Percentiles rank a stretch among this genome's conserved stretches.
These are phyloP conservation scores for Colletotrichum orbiculare DNA, from an alignment of 2,329 filamentous ascomycete species.

Conservation along the genomic window DNA sequence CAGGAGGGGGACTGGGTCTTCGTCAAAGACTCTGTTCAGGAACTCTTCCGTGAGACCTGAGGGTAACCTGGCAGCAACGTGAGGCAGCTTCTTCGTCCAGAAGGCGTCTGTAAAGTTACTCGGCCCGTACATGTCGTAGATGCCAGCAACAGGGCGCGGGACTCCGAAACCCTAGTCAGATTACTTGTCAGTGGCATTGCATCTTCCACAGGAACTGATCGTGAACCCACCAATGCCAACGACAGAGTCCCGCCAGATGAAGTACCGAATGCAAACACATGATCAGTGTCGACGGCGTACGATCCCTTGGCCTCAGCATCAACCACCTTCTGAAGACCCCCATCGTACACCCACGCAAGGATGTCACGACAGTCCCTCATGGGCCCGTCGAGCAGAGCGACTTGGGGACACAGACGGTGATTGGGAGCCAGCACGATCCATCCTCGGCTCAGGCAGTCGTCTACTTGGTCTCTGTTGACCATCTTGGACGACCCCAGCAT, in stretches of 20 bases:
- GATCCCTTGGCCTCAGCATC: not conserved
- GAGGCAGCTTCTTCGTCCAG: constrained; percentile 48
- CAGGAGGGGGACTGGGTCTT: constrained; percentile 49
- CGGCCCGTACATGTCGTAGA: constrained; percentile 55
- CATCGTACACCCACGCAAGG: constrained; percentile 48
- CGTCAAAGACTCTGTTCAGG: constrained; percentile 48
- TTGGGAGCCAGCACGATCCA: constrained; percentile 53
- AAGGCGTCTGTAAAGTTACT: constrained; percentile 50
- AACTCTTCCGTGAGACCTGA: constrained; percentile 42
- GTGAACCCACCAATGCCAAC: constrained; percentile 46
- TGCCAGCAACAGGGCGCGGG: constrained; percentile 48
- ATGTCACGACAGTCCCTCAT: constrained; percentile 49
- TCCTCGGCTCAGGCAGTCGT: constrained; percentile 49
- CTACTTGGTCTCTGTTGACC: constrained; percentile 51
- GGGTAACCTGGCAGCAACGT: constrained; percentile 44
- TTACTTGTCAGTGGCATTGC: not conserved
- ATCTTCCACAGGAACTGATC: too few relatives aligned
- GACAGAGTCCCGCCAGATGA: constrained; percentile 50
- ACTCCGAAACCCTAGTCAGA: constrained; percentile 48
- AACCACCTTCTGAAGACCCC: constrained; percentile 41
- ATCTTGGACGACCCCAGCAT: constrained; percentile 53
- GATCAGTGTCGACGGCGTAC: constrained; percentile 42
- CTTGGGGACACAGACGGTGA: constrained; percentile 46
- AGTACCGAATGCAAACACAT: constrained; percentile 50
- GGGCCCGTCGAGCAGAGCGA: constrained; percentile 45